Conservation (phyloP, 768 basidiomycete genomes). For the Vishniacozyma victoriae region DNA sequence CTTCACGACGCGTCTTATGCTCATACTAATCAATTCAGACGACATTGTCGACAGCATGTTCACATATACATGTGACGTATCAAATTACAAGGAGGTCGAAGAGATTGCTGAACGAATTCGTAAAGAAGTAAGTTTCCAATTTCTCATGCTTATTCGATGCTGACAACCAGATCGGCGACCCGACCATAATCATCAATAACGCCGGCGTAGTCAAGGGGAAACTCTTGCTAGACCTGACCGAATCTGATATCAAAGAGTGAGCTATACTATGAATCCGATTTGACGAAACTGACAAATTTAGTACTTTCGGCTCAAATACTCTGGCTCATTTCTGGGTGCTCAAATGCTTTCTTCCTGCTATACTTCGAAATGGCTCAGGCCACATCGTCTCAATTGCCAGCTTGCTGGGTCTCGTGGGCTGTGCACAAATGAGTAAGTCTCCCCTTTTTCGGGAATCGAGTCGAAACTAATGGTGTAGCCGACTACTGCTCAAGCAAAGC, state of each 20-base stretch:
- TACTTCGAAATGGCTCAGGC: slow-evolving; percentile 70
- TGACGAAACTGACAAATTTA: slow-evolving; percentile 43
- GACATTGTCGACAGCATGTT: slow-evolving; percentile 74
- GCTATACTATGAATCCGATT: no score
- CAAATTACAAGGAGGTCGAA: slow-evolving; percentile 78
- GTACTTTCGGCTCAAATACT: slow-evolving; percentile 84
- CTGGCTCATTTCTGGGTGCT: slow-evolving; percentile 85
- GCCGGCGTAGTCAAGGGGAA: slow-evolving; percentile 92
- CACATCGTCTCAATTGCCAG: slow-evolving; percentile 85
- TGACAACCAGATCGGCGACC: slow-evolving; percentile 64
- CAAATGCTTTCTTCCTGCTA: slow-evolving; percentile 84
- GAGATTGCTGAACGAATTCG: slow-evolving; percentile 64
- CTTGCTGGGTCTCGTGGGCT: slow-evolving; percentile 63
- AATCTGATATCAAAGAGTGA: slow-evolving; percentile 75
- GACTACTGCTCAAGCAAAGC: slow-evolving; percentile 93
- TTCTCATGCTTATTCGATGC: background rate
- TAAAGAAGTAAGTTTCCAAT: slow-evolving; percentile 59
- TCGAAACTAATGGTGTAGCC: slow-evolving; percentile 49
- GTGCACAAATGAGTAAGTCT: slow-evolving; percentile 67
- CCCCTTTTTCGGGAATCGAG: slow-evolving; percentile 1
- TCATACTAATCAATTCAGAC: no score
- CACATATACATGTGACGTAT: slow-evolving; percentile 87
- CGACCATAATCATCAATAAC: slow-evolving; percentile 88
- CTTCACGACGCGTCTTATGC: no score
- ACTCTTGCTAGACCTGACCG: slow-evolving; percentile 67